Base-by-base conservation (phyloP, 2,329 filamentous ascomycete species). In the Cercospora sesami region DNA sequence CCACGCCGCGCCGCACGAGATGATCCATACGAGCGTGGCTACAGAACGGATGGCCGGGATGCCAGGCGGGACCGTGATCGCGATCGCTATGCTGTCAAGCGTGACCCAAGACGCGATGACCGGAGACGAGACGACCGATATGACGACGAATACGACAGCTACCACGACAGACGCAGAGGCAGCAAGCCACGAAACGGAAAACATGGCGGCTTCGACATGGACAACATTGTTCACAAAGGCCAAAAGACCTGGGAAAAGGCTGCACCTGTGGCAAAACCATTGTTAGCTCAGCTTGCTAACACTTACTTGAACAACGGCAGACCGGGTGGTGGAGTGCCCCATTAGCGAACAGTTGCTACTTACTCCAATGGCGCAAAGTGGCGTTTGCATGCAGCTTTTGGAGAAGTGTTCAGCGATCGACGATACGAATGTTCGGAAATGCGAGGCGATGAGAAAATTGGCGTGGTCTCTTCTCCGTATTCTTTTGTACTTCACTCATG, bases 171-270 rank as follows among this genome's bases (percentile, higher is more conserved):
- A 28, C 23, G 65, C 39, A 18, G 58, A 60, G 39, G 66, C 28
- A n/a, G 66, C 51, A 60, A 51, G 63, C 48, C 65, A 18, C 72
- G 71, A 60, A 72, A 70, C 18, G 63, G 63, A 21, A 64, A 58
- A 45, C 53, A 64, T 48, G 62, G 62, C 12, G 63, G 60, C 36
- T 39, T 66, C 26, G 72, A 75, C 42, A 65, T 75, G 33, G 69
- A 71, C 36, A 66, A 70, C 14, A 68, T 76, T 63, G 59, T 76
- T 51, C 65, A 75, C 65, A 75, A 73, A 69, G 74, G 75, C 9
- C 69, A 77, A 69, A 76, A 77, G 71, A 68, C 69, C 21, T 77
- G 75, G 75, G 68, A 74, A 55, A 76, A 69, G 26, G 75, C 73
- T 12, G 75, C 71, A 65, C 75, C 75, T 4, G 69, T 77, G 18